Evolutionary conservation across 2,329 filamentous ascomycete species (phyloP), one percentile per base, ranked within the genome.

Genomic region (Cyanodermella asteris): DNA sequence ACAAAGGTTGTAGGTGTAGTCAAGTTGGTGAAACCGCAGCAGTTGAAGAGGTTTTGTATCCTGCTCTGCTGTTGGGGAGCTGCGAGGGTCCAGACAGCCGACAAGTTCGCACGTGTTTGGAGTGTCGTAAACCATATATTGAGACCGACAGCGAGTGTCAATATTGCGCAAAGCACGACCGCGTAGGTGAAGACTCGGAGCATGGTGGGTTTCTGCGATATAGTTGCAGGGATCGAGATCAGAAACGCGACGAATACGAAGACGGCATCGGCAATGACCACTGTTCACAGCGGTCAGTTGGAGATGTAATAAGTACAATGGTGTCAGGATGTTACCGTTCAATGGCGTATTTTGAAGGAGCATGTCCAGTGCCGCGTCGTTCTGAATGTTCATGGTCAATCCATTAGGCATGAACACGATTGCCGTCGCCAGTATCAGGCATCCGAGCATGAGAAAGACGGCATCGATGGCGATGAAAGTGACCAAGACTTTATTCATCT

Each of bases 21-120:
- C 45, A 61, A 66, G 50, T 81, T 78, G 37, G 64, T 51, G 51
- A 77, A 87, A 32, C 77, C 77, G 38, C 77, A 87, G 63, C 77
- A 87, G 38, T 65, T 45, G 44, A 84, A 82, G 68, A 80, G 33
- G 24, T 15, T 61, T 26, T 51, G 78, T 43, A 87, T 56, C 27
- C 82, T 50, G 34, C 61, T 64, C 46, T 81, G 73, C 4, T 68
- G 55, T 2, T 48, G 36, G 1, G 58, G 39, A 3, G 60, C 41
- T 45, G 76, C 66, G 5, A 49, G 41, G 13, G 53, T 50, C 63
- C 73, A 87, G 26, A 73, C 55, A 2, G 49, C 42, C 29, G 47
- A 53, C 31, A 82, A 64, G 32, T 64, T 63, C 18, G 59, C 56
- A 40, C 72, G 64, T 22, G 71, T 71, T 37, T 57, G 61, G 36